Conservation (phyloP, 2,329 filamentous ascomycete species). For the Fusarium sp. region DNA sequence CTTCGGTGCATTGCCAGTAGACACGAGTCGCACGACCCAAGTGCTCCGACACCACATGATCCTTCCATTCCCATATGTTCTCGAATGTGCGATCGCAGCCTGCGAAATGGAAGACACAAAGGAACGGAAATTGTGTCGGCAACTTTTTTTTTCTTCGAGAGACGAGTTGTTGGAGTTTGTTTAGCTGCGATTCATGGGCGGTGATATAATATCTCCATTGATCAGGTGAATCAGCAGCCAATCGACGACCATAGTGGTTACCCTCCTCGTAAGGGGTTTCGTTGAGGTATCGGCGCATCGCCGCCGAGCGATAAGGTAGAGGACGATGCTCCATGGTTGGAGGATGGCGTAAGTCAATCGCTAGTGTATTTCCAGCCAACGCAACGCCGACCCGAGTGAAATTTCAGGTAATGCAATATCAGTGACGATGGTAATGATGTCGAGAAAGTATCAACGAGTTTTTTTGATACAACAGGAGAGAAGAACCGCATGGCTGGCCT, state of each 20-base stretch:
- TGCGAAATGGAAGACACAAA: background rate
- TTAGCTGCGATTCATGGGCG: accelerated
- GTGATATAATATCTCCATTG: background rate
- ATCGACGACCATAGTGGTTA: background rate
- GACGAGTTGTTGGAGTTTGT: accelerated
- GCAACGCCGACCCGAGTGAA: too few relatives aligned
- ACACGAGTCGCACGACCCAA: accelerated
- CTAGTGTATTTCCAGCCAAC: too few relatives aligned
- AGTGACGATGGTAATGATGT: too few relatives aligned
- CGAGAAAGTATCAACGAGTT: too few relatives aligned
- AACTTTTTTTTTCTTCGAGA: accelerated
- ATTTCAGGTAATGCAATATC: too few relatives aligned
- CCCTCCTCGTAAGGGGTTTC: background rate
- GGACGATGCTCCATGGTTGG: background rate
- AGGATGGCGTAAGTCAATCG: background rate
- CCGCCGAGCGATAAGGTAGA: accelerated
- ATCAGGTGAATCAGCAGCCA: accelerated
- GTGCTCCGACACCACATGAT: accelerated
- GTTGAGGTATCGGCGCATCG: accelerated
- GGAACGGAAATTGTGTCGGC: background rate
- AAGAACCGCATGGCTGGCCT: accelerated
- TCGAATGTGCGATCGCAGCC: accelerated
- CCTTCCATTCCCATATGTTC: accelerated
- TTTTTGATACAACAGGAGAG: background rate
- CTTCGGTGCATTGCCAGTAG: accelerated